A percentile compares a stretch with the other conserved stretches of the same genome.
phyloP scores from a whole-genome alignment of 176 grass and related monocot species.

The Chloris gayana region DNA sequence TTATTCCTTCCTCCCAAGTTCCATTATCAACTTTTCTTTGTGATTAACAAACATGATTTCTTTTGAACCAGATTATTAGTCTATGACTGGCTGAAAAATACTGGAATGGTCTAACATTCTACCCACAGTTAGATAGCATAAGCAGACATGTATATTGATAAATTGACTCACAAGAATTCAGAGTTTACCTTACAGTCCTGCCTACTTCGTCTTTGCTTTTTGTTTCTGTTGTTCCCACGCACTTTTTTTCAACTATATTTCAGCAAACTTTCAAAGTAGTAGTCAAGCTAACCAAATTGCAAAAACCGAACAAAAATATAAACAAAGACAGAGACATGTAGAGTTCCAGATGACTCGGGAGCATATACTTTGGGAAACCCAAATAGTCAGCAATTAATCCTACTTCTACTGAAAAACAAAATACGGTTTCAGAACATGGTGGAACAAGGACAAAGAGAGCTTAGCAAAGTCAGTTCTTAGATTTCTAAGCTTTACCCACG shows the following conservation, averaged over 20 bases:
- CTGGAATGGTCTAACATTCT: too few species aligned
- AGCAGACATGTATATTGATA: too few species aligned
- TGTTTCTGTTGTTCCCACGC: background rate
- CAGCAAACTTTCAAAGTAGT: background rate
- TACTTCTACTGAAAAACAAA: too few species aligned
- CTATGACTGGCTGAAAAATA: too few species aligned
- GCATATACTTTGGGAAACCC: background rate
- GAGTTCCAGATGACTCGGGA: slow-evolving; percentile 3
- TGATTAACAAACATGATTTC: too few species aligned
- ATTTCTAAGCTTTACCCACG: background rate
- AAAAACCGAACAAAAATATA: background rate
- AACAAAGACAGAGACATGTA: slow-evolving; percentile 7
- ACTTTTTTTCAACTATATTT: background rate
- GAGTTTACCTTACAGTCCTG: background rate
- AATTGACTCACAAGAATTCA: background rate
- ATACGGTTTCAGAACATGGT: slow-evolving; percentile 9
- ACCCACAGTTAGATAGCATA: too few species aligned
- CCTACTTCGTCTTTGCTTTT: background rate
- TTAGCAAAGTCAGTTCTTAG: slow-evolving; percentile 19
- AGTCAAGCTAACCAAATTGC: background rate
- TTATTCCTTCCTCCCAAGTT: too few species aligned
- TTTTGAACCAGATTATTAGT: too few species aligned
- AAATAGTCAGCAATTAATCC: too few species aligned
- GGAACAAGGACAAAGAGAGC: background rate
- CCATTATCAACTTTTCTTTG: too few species aligned